These are phyloP conservation scores for Lipomyces orientalis DNA, from an alignment of 805 yeast species.

Conservation along the genomic window DNA sequence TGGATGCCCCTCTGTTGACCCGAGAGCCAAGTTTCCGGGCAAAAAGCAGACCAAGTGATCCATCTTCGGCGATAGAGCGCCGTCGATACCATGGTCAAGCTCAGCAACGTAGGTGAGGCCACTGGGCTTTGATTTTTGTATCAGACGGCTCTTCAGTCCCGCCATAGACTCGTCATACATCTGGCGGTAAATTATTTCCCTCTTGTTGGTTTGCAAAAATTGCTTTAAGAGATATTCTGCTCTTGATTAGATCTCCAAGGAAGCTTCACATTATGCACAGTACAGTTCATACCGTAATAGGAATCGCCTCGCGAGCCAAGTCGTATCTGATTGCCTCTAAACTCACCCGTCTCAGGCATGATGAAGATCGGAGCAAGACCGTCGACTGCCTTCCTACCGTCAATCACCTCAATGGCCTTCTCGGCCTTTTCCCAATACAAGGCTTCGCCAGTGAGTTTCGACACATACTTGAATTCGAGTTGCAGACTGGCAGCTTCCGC, in stretches of 20 bases:
- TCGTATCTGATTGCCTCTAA: conserved; percentile 68
- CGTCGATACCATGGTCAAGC: conserved; percentile 66
- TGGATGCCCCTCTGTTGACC: conserved; percentile 80
- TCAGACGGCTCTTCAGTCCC: conserved; percentile 74
- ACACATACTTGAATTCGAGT: conserved; percentile 81
- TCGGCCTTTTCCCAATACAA: conserved; percentile 82
- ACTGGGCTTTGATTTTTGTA: conserved; percentile 65
- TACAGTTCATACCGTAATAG: conserved; percentile 62
- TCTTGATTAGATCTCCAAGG: neutral
- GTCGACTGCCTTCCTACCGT: conserved; percentile 64
- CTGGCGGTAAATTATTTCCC: conserved; percentile 64
- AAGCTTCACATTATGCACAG: neutral
- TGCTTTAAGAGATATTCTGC: conserved; percentile 77
- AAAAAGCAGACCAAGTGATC: conserved; percentile 92
- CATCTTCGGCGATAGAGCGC: conserved; percentile 72
- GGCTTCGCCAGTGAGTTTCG: conserved; percentile 78
- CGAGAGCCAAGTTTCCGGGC: conserved; percentile 86
- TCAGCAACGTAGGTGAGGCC: conserved; percentile 78
- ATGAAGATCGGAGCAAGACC: conserved; percentile 86
- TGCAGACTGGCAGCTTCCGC: conserved; percentile 90
- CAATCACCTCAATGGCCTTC: conserved; percentile 70
- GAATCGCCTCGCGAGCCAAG: conserved; percentile 93
- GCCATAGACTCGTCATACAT: conserved; percentile 78
- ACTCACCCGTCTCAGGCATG: conserved; percentile 74
- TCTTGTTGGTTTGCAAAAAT: conserved; percentile 73